Conservation (phyloP, 176 grass and related monocot species). For the Lolium perenne region DNA sequence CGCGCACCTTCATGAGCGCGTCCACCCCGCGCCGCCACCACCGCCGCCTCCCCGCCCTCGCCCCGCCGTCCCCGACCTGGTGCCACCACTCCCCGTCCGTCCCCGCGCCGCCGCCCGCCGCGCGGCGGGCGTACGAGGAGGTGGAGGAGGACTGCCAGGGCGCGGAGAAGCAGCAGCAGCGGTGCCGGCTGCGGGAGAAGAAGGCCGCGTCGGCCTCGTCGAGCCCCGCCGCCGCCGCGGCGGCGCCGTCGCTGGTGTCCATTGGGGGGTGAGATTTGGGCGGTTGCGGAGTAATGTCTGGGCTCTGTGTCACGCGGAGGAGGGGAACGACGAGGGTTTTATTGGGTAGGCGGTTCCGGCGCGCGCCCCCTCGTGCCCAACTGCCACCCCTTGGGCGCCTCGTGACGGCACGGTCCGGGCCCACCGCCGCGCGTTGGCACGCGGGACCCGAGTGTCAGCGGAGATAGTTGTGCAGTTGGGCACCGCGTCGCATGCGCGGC, state of each 20-base stretch:
- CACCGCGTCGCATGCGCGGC: neutral
- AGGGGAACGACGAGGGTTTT: slow-evolving; percentile 9
- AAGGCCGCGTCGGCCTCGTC: slow-evolving; percentile 57
- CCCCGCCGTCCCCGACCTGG: slow-evolving; percentile 6
- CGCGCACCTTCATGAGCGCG: slow-evolving; percentile 76
- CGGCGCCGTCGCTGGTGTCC: slow-evolving; percentile 14
- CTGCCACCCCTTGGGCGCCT: neutral
- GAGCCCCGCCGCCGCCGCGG: neutral
- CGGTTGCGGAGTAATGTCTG: neutral
- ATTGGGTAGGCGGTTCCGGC: slow-evolving; percentile 21
- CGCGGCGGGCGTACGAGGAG: slow-evolving; percentile 29
- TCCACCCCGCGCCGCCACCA: slow-evolving; percentile 75
- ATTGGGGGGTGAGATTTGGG: neutral
- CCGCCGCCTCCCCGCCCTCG: slow-evolving; percentile 2
- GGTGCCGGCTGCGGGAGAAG: slow-evolving; percentile 39
- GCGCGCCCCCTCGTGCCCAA: neutral
- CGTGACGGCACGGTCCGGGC: neutral
- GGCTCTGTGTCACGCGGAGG: neutral
- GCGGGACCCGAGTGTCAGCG: neutral
- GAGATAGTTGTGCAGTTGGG: neutral
- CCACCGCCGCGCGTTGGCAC: neutral
- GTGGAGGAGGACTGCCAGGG: slow-evolving; percentile 46
- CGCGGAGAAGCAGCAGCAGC: slow-evolving; percentile 79
- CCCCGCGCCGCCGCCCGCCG: neutral
- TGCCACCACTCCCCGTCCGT: slow-evolving; percentile 54